Evolutionary conservation across 1,284 basidiomycete species (phyloP).

Genomic region (Trametes polyzona): DNA sequence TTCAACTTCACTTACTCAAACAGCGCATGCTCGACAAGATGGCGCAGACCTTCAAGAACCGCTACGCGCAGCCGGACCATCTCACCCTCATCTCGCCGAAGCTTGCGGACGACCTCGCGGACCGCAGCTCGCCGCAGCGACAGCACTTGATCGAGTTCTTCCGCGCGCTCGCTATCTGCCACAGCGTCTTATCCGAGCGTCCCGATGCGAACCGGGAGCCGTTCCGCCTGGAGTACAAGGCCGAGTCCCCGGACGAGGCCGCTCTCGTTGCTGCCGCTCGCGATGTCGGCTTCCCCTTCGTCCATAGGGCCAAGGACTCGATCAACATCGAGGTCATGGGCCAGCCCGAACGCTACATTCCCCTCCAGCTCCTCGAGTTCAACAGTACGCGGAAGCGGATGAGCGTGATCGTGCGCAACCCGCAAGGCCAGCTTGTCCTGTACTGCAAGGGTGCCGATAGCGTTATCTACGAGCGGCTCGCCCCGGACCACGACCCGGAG

Average conservation of each 20-base stretch:
- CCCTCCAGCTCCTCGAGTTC: conserved; percentile 89
- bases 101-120: conserved; percentile 76
- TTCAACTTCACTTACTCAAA: conserved; percentile 70
- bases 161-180: conserved; percentile 89
- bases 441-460: conserved; percentile 98
- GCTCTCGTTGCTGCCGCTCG: conserved; percentile 91
- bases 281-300: conserved; percentile 92
- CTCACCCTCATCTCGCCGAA: conserved; percentile 90
- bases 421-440: conserved; percentile 81
- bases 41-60: conserved; percentile 84
- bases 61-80: conserved; percentile 82
- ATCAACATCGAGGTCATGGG: conserved; percentile 94
- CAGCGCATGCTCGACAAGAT: conserved; percentile 80
- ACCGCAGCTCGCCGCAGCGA: conserved; percentile 66
- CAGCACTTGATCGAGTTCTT: conserved; percentile 84
- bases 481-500: conserved; percentile 70
- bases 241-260: conserved; percentile 94
- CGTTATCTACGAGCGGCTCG: conserved; percentile 89
- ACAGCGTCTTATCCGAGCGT: conserved; percentile 85
- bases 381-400: conserved; percentile 93
- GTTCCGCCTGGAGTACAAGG: conserved; percentile 86
- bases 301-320: conserved; percentile 73
- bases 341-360: conserved; percentile 80
- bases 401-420: conserved; percentile 86
- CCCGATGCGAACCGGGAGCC: conserved; percentile 69